Conservation (phyloP, 2,329 filamentous ascomycete genomes). For the Ceratocystis diversiconidia region DNA sequence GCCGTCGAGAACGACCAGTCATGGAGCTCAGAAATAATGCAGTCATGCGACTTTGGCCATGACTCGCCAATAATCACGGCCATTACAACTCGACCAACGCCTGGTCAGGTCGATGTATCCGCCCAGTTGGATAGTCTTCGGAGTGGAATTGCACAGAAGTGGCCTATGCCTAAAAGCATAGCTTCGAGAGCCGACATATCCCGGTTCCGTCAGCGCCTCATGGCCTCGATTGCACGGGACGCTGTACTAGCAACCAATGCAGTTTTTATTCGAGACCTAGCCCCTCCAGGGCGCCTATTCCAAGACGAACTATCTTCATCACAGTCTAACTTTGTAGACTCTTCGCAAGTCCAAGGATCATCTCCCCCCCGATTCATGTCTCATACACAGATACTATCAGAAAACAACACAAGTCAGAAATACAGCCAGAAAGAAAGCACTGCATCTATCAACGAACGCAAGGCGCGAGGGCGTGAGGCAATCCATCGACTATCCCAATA, state of each 20-base stretch:
- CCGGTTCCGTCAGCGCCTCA: neutral
- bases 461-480: slow-evolving; percentile 21
- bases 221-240: slow-evolving; percentile 2
- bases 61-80: neutral
- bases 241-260: neutral
- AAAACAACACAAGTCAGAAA: neutral
- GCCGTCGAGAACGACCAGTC: neutral
- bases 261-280: neutral
- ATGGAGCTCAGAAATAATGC: slow-evolving; percentile 1
- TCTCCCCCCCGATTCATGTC: slow-evolving; percentile 5
- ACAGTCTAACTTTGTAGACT: neutral
- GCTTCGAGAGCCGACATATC: neutral
- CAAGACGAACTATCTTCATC: neutral
- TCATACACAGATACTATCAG: neutral
- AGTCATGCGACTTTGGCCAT: neutral
- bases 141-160: neutral
- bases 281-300: neutral
- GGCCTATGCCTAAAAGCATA: neutral
- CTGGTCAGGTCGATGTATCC: neutral
- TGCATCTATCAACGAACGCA: neutral
- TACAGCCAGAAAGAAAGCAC: neutral
- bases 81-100: neutral
- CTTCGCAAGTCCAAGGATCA: neutral
- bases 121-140: neutral
- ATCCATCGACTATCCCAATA: slow-evolving; percentile 27